Conservation (phyloP, 2,329 filamentous ascomycete genomes). For the Clonostachys rhizophaga region DNA sequence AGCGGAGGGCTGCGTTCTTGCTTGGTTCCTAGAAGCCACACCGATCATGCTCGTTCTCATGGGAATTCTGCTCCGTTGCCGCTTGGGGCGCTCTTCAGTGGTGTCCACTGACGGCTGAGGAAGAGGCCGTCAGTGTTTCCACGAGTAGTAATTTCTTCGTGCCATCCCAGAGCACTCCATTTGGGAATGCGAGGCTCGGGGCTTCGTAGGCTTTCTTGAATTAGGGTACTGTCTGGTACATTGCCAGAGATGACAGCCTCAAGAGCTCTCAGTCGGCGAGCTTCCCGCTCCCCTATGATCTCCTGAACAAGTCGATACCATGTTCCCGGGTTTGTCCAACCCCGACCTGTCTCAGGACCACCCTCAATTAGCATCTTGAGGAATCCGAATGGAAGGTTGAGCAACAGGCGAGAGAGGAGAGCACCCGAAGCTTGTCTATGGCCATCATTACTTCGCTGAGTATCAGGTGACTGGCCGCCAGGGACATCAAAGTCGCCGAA, state of each 20-base stretch:
- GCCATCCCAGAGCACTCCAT: slow-evolving; percentile 46
- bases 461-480: too few species aligned
- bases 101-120: slow-evolving; percentile 29
- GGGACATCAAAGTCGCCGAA: slow-evolving; percentile 61
- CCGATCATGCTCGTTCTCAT: background rate
- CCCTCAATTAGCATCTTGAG: slow-evolving; percentile 64
- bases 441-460: too few species aligned
- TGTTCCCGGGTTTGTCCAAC: slow-evolving; percentile 39
- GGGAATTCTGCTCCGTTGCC: background rate
- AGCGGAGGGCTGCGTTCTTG: too few species aligned
- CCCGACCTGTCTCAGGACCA: slow-evolving; percentile 38
- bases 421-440: slow-evolving; percentile 26
- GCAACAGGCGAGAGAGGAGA: slow-evolving; percentile 59
- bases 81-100: slow-evolving; percentile 8
- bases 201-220: slow-evolving; percentile 27
- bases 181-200: slow-evolving; percentile 23
- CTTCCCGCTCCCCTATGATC: slow-evolving; percentile 54
- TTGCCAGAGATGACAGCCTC: slow-evolving; percentile 31
- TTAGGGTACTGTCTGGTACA: slow-evolving; percentile 24
- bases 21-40: too few species aligned
- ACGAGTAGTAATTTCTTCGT: slow-evolving; percentile 26
- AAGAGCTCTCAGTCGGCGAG: slow-evolving; percentile 40
- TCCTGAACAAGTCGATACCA: slow-evolving; percentile 40
- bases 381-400: slow-evolving; percentile 65
- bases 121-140: slow-evolving; percentile 21